These are phyloP conservation scores for Glycine soja DNA, from an alignment of 306 rosid species.

Conservation along the genomic window DNA sequence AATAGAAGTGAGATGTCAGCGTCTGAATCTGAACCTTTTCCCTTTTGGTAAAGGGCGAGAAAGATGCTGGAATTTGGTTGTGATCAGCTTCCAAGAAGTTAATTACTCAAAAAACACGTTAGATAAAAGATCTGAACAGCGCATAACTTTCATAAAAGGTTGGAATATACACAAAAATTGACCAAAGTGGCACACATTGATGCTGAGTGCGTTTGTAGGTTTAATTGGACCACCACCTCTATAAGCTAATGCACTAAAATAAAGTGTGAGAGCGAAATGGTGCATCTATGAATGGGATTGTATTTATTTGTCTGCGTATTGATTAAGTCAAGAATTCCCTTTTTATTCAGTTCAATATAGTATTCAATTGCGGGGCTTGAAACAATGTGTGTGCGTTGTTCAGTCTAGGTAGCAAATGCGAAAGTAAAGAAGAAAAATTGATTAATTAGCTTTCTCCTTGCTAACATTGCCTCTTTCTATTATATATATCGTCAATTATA, in stretches of 20 bases:
- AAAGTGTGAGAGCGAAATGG: not conserved
- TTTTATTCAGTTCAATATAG: slow-evolving; percentile 33
- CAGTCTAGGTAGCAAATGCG: not conserved
- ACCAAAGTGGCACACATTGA: slow-evolving; percentile 8
- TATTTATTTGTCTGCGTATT: not conserved
- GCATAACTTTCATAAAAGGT: not conserved
- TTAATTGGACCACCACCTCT: slow-evolving; percentile 28
- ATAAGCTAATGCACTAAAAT: not conserved
- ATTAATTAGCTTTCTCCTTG: not conserved
- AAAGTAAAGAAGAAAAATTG: not conserved
- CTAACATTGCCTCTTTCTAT: not conserved
- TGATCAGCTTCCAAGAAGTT: not conserved
- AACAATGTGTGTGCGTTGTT: not conserved
- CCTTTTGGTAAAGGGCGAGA: slow-evolving; percentile 2
- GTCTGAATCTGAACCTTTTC: not conserved
- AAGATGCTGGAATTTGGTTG: not conserved
- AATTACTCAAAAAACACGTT: not conserved
- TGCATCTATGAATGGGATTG: slow-evolving; percentile 14
- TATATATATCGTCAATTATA: not conserved
- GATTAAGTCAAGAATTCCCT: not conserved
- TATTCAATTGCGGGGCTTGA: not conserved
- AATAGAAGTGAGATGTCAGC: not conserved
- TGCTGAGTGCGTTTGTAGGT: not conserved
- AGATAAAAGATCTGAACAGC: not conserved
- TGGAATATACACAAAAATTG: slow-evolving; percentile 24